Base-by-base conservation (phyloP, 192 early-diverging fungal species). In the Coemansia sp. region DNA sequence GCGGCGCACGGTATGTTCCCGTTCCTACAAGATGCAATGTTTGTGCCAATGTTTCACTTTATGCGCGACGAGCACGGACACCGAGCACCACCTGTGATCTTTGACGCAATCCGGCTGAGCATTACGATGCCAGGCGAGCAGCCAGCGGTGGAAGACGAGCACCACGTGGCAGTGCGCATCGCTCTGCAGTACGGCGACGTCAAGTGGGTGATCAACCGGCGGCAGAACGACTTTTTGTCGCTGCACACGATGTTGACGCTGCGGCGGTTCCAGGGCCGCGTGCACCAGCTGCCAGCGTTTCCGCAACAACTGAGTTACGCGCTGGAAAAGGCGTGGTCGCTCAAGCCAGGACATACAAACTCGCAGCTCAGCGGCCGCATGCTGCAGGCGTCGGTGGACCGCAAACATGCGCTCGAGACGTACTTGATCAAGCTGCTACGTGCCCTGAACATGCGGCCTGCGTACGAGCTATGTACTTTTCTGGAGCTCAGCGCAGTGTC, bases 381-480 rank as follows among this genome's bases (percentile, higher is more conserved):
- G 69, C 36, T 57, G 44, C 65, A 69, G 51, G 82, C 86, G 9
- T 57, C 74, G 3, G 75, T 77, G 12, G 59, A 82, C 10, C 80
- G 85, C 40, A 76, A 84, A 31, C 79, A 88, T 52, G 83, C 83
- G 17, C 78, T 92, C 25, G 85, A 91, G 50, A 55, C 47, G 3
- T 92, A 90, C 59, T 57, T 91, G 23, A 71, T 86, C 15, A 62
- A 84, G 40, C 61, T 91, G 25, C 68, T 91, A 38, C 81, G 83
- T 26, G 71, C 60, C 12, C 74, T 87, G 12, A 86, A 87, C 52
- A 83, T 90, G 71, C 69, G 74, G 9, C 83, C 87, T 19, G 85
- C 81, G 6, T 88, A 86, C 62, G 89, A 92, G 59, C 64, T 92
- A 8, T 89, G 88, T 69, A 89, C 87, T 53, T 92, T 92, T 63